Evolutionary conservation across 345 rosid species (phyloP).

Genomic region (Odontarrhena argentea): DNA sequence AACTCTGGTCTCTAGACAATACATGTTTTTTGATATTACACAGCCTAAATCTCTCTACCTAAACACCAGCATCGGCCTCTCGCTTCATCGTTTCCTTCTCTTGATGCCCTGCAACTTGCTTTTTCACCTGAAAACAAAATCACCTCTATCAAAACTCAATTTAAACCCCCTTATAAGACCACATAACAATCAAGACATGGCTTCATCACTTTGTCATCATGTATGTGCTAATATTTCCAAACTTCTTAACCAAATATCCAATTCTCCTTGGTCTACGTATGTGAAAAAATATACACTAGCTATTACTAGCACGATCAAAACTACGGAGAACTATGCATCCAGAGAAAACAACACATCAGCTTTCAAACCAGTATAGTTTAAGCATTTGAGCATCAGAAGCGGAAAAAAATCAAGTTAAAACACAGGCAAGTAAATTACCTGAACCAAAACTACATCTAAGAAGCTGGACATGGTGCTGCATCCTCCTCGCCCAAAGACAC

Average conservation of each 20-base stretch:
- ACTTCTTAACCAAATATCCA: conserved; percentile 11
- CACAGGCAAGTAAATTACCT: conserved; percentile 34
- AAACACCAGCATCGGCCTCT: conserved; percentile 15
- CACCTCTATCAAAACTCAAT: conserved; percentile 4
- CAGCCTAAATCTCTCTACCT: conserved; percentile 25
- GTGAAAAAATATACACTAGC: conserved; percentile 1
- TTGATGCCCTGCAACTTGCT: conserved; percentile 13
- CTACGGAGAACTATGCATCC: not conserved
- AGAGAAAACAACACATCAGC: not conserved
- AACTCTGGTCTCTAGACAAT: conserved; percentile 17
- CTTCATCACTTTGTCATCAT: conserved; percentile 10
- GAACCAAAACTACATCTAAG: conserved; percentile 27
- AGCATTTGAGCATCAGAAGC: not conserved
- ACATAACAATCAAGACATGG: conserved; percentile 2
- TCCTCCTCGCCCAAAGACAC: conserved; percentile 50
- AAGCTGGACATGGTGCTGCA: conserved; percentile 32
- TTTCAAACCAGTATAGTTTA: conserved; percentile 2
- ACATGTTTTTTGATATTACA: conserved; percentile 25
- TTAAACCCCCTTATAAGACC: not conserved
- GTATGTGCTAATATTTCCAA: conserved; percentile 16
- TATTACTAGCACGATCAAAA: not conserved
- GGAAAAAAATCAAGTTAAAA: not conserved
- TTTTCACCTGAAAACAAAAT: conserved; percentile 31
- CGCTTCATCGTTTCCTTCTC: conserved; percentile 24
- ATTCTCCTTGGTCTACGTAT: conserved; percentile 1